Conservation (phyloP, 345 rosid genomes). For the Microcos paniculata region DNA sequence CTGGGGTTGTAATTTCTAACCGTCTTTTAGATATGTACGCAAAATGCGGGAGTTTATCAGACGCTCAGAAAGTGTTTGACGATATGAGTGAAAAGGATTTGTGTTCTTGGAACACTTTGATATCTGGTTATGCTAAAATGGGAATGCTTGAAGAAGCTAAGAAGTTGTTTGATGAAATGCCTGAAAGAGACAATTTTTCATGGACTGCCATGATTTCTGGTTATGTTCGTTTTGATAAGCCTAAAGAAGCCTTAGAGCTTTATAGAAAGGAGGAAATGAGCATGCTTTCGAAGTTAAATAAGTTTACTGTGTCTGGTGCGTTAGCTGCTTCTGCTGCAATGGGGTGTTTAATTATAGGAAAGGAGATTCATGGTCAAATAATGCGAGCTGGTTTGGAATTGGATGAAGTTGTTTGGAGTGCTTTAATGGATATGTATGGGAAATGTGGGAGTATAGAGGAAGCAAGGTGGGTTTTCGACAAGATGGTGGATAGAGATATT, state of each 20-base stretch:
- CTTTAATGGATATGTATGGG: conserved; percentile 80
- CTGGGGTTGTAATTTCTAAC: conserved; percentile 62
- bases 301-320: conserved; percentile 65
- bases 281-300: conserved; percentile 37
- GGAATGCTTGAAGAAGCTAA: conserved; percentile 60
- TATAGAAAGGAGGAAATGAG: conserved; percentile 48
- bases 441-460: conserved; percentile 81
- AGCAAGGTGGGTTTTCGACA: conserved; percentile 71
- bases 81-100: conserved; percentile 61
- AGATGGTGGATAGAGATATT: conserved; percentile 60
- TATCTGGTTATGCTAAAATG: conserved; percentile 52
- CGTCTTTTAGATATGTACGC: conserved; percentile 69
- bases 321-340: conserved; percentile 74
- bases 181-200: conserved; percentile 75
- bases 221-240: conserved; percentile 50
- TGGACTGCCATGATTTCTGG: conserved; percentile 92
- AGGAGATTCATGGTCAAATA: conserved; percentile 78
- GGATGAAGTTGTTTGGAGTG: conserved; percentile 91
- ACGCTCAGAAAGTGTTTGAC: conserved; percentile 62
- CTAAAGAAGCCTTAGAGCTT: conserved; percentile 54
- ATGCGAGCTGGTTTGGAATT: conserved; percentile 65
- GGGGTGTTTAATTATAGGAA: conserved; percentile 53
- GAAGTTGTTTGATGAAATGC: conserved; percentile 76
- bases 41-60: conserved; percentile 50
- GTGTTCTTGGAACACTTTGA: conserved; percentile 83